Base-by-base conservation (phyloP, 352 stramenopile species). In the Phytopythium sindhum region DNA sequence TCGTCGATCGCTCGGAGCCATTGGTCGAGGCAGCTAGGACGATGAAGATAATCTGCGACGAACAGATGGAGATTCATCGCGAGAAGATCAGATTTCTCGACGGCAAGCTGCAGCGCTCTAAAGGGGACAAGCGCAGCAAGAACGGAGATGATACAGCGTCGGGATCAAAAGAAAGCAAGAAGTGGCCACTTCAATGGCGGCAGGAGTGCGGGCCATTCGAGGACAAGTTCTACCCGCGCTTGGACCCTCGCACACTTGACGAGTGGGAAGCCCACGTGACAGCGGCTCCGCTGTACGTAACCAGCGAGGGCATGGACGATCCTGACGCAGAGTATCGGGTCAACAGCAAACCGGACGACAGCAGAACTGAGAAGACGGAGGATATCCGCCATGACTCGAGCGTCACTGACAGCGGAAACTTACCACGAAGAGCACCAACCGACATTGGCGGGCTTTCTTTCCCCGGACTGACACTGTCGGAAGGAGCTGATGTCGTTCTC, bases 191-290 rank as follows among this genome's bases (percentile, higher is more conserved):
- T 62, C 76, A 68, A 59, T 95, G 87, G 87, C 76, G 87, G 57
- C 74, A 90, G 60, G 87, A 95, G 64, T 93, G 83, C 61, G 84
- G 82, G 11, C 71, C 73, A 21, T 87, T 88, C 35, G 82, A 90
- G 53, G 81, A 90, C 47, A 80, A 71, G 54, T 79, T 75, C 26
- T 91, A 89, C 63, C 69, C 80, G 2, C 70, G 67, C 1, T 63
- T 93, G 17, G 87, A 93, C 29, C 61, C 87, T 19, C 76, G 75
- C 26, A 89, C 87, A 10, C 57, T 95, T 10, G 67, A 86, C 4
- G 87, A 93, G 61, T 95, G 87, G 87, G 87, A 78, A 41, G 73
- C 77, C n/a, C 85, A 89, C 66, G 78, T 92, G 48, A 85, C 84
- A 2, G 78, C 74, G 51, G 84, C 86, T 2, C 73, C 82, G 24